These are phyloP conservation scores for Pholiota adiposa DNA, from an alignment of 1,284 basidiomycete species.

Conservation along the genomic window DNA sequence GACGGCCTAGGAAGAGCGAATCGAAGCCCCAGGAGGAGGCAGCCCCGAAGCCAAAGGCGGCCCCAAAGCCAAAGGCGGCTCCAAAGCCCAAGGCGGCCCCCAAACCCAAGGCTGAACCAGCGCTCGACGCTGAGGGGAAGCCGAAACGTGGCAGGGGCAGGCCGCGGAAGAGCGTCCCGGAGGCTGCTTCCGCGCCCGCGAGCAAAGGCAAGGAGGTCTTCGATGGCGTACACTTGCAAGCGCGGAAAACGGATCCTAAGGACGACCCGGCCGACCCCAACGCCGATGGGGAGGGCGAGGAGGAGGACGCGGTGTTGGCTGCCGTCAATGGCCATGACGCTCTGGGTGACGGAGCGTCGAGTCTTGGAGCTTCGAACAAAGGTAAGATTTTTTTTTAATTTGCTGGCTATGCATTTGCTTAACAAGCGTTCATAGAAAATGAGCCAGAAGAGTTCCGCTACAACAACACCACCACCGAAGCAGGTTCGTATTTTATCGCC, in stretches of 20 bases:
- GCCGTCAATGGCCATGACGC: slow-evolving; percentile 13
- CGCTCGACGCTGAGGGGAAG: slow-evolving; percentile 6
- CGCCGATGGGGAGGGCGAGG: slow-evolving; percentile 14
- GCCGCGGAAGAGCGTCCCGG: slow-evolving; percentile 17
- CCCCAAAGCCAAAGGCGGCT: slow-evolving; percentile 1
- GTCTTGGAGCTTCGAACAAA: slow-evolving; percentile 27
- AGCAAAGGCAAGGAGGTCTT: slow-evolving; percentile 26
- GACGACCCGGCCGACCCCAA: slow-evolving; percentile 12
- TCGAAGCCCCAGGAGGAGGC: background rate
- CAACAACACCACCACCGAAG: background rate
- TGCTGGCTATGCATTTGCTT: background rate
- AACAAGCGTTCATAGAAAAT: slow-evolving; percentile 20
- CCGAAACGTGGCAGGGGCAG: slow-evolving; percentile 22
- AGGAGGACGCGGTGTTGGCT: slow-evolving; percentile 19
- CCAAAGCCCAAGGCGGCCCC: slow-evolving; percentile 1
- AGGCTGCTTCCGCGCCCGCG: slow-evolving; percentile 3
- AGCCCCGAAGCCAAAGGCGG: background rate
- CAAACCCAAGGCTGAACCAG: slow-evolving; percentile 1
- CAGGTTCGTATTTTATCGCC: background rate
- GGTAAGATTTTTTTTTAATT: slow-evolving; percentile 8
- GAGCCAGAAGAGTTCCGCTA: slow-evolving; percentile 13
- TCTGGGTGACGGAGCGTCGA: slow-evolving; percentile 17
- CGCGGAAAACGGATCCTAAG: slow-evolving; percentile 6
- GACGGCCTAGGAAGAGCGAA: slow-evolving; percentile 18
- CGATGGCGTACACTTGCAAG: slow-evolving; percentile 27